phyloP scores from a whole-genome alignment of 768 basidiomycete genomes.

The Boletus insuetus region DNA sequence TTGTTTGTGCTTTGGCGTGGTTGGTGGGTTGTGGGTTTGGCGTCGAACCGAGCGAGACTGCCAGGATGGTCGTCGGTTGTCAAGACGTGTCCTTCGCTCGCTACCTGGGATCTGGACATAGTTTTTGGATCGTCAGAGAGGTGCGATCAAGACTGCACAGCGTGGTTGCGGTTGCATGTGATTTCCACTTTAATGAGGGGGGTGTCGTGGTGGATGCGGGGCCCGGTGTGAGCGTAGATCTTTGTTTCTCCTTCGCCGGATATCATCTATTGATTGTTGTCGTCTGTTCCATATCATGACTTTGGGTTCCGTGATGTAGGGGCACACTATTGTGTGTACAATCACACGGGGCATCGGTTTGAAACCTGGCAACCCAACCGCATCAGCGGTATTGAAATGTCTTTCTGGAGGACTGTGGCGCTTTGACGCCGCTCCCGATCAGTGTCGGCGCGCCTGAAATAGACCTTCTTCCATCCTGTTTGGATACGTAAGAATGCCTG shows the following conservation, averaged over 20 bases:
- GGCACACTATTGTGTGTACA: neutral
- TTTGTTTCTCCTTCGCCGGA: neutral
- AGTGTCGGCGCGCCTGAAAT: slow-evolving; percentile 2
- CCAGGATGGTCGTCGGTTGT: too few relatives aligned
- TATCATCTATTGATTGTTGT: slow-evolving; percentile 3
- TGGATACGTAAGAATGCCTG: slow-evolving; percentile 7
- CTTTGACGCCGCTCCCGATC: slow-evolving; percentile 6
- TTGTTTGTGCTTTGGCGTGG: neutral
- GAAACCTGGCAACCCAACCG: slow-evolving; percentile 3
- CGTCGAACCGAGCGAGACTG: neutral
- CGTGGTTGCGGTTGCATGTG: neutral
- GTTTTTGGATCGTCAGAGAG: neutral
- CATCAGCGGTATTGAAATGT: too few relatives aligned
- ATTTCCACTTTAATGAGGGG: neutral
- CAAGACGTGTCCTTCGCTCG: neutral
- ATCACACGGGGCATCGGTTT: neutral
- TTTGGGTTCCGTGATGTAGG: neutral
- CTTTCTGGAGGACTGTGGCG: neutral
- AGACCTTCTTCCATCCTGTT: neutral
- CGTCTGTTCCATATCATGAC: neutral
- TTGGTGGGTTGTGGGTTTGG: too few relatives aligned
- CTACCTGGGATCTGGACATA: neutral
- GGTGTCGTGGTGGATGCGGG: neutral
- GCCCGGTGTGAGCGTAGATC: neutral
- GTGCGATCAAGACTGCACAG: neutral